Percentiles rank a stretch among this genome's conserved stretches.
phyloP scores from a whole-genome alignment of 192 early-diverging fungal species.

The Backusella australiensis region DNA sequence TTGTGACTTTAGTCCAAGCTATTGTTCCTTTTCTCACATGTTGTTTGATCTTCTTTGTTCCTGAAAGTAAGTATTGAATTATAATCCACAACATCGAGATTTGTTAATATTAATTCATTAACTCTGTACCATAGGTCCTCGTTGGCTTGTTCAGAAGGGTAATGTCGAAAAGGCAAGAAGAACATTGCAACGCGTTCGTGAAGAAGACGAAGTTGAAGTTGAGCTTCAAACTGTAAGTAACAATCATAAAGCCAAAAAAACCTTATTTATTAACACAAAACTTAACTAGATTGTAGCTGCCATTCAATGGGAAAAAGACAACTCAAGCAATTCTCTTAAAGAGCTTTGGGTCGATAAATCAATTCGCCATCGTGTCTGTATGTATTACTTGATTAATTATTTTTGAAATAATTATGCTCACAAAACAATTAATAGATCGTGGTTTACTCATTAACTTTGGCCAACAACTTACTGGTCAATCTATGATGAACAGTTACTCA shows the following conservation, averaged over 20 bases:
- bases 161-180: slow-evolving; percentile 14
- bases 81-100: background rate
- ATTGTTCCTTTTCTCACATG: slow-evolving; percentile 6
- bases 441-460: slow-evolving; percentile 31
- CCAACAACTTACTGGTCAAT: slow-evolving; percentile 29
- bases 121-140: background rate
- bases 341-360: slow-evolving; percentile 15
- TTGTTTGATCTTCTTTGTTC: slow-evolving; percentile 15
- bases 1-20: slow-evolving; percentile 15
- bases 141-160: slow-evolving; percentile 17
- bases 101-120: background rate
- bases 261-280: background rate
- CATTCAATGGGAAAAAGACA: slow-evolving; percentile 19
- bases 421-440: background rate
- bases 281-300: slow-evolving; percentile 16
- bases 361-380: slow-evolving; percentile 16
- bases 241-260: background rate
- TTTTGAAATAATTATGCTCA: background rate
- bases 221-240: slow-evolving; percentile 24
- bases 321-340: slow-evolving; percentile 9
- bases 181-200: slow-evolving; percentile 16
- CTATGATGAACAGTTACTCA: slow-evolving; percentile 26
- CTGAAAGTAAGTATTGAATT: slow-evolving; percentile 9
- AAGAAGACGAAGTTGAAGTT: slow-evolving; percentile 11
- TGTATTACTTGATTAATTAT: background rate